Evolutionary conservation across 306 rosid species (phyloP), one percentile per base, ranked within the genome.

Genomic region (Abrus pulchellus): DNA sequence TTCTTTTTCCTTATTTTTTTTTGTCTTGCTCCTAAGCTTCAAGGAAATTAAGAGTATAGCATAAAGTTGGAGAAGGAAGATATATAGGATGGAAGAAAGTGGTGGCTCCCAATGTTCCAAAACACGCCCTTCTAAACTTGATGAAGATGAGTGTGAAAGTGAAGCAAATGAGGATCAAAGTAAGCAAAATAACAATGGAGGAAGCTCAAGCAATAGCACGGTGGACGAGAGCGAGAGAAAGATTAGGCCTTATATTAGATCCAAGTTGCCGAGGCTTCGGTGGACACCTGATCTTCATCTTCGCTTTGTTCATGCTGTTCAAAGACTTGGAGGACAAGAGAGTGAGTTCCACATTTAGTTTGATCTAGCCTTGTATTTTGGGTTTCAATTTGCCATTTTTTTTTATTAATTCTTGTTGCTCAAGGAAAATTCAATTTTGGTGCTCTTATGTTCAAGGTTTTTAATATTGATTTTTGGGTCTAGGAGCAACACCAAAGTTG

Each of bases 401-500:
- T 27, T 67, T 62, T 2, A 47, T 48, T 3, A 80, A 72, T 36
- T 32, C 14, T 34, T n/a, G 5, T 72, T n/a, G 64, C 27, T 40
- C 11, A 1, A 8, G 72, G 9, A 20, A 54, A 72, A 7, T 36
- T 34, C 3, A 4, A 27, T 3, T 32, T 54, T 5, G 71, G 49
- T 63, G 32, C 43, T 40, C 40, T 40, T 36, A 0, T 2, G 1
- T 14, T 62, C 3, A 62, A 69, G 9, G 40, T 33, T 36, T 0
- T 50, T 38, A 63, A 13, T 56, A 44, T 77, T 27, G 38, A 9
- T 74, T 60, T 6, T 62, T 55, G 70, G 77, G 74, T 13, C 34
- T 78, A 93, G 98, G 87, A 86, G 97, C 98, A 76, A 93, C 98
- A 0, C 98, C 98, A 6, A 93, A 93, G 80, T 80, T 93, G 89